Percentiles rank a stretch among this genome's conserved stretches.
Evolutionary conservation across 2,329 filamentous ascomycete species (phyloP).

Genomic region (Akanthomyces muscarius): DNA sequence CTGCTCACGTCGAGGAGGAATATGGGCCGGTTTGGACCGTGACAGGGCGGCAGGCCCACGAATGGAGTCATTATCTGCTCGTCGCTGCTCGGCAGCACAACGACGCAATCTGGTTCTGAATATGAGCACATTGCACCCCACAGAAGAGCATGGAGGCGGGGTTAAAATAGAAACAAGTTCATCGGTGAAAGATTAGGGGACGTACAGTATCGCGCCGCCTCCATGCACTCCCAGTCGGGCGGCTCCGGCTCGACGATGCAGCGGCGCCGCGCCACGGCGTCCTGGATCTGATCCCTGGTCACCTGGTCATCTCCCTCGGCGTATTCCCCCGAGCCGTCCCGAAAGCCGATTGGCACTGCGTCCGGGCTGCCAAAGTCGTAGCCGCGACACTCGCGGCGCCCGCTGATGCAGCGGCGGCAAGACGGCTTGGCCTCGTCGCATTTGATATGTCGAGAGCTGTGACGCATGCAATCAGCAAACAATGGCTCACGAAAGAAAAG

Average conservation of each 20-base stretch:
- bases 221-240: constrained; percentile 6
- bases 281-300: neutral
- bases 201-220: constrained; percentile 8
- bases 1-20: constrained; percentile 12
- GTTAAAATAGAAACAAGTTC: neutral
- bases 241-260: neutral
- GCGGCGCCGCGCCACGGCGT: neutral
- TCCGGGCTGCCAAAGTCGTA: neutral
- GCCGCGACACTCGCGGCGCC: neutral
- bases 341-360: neutral
- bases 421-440: constrained; percentile 4
- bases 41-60: neutral
- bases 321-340: neutral
- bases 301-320: neutral
- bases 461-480: neutral
- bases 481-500: too few relatives aligned
- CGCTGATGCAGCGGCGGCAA: neutral
- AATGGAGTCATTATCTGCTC: neutral
- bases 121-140: neutral
- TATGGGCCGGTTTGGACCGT: neutral
- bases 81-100: neutral
- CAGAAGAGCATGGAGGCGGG: neutral
- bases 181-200: neutral
- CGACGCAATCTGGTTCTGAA: neutral
- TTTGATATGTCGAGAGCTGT: constrained; percentile 1